phyloP scores from a whole-genome alignment of 495 filamentous ascomycete genomes.

The Aspergillus egyptiacus region DNA sequence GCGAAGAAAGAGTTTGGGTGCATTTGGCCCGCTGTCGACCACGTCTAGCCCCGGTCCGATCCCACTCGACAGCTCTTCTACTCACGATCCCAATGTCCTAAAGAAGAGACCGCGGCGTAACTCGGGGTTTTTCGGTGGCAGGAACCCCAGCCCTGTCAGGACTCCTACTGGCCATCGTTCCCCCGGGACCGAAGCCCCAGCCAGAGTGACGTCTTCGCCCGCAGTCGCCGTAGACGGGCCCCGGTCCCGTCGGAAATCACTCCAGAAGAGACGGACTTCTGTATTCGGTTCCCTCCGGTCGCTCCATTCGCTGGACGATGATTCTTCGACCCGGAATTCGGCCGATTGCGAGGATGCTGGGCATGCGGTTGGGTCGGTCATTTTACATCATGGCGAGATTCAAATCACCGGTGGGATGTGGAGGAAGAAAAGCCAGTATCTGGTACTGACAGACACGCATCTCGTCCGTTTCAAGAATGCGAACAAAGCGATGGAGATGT shows the following conservation, averaged over 20 bases:
- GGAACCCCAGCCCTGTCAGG: constrained; percentile 23
- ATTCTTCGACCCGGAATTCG: constrained; percentile 35
- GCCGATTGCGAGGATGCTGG: constrained; percentile 30
- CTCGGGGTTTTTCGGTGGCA: constrained; percentile 40
- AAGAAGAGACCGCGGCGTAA: constrained; percentile 40
- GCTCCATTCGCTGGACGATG: constrained; percentile 45
- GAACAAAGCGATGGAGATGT: constrained; percentile 61
- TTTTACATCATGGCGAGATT: constrained; percentile 67
- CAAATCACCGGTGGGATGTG: constrained; percentile 77
- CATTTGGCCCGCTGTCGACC: constrained; percentile 30
- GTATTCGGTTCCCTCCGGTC: constrained; percentile 56
- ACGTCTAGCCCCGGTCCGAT: constrained; percentile 19
- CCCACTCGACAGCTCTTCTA: constrained; percentile 34
- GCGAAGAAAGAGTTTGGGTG: constrained; percentile 42
- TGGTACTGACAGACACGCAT: constrained; percentile 85
- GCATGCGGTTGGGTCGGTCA: constrained; percentile 38
- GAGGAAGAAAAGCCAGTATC: constrained; percentile 78
- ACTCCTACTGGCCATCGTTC: constrained; percentile 21
- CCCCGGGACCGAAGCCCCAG: constrained; percentile 26
- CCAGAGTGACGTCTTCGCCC: constrained; percentile 19
- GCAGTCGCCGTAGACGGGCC: constrained; percentile 24
- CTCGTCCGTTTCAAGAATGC: constrained; percentile 76
- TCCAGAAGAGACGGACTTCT: constrained; percentile 46
- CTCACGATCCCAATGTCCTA: constrained; percentile 30
- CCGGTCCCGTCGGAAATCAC: constrained; percentile 37